These are phyloP conservation scores for Erysimum cheiranthoides DNA, from an alignment of 345 rosid species.

Conservation along the genomic window DNA sequence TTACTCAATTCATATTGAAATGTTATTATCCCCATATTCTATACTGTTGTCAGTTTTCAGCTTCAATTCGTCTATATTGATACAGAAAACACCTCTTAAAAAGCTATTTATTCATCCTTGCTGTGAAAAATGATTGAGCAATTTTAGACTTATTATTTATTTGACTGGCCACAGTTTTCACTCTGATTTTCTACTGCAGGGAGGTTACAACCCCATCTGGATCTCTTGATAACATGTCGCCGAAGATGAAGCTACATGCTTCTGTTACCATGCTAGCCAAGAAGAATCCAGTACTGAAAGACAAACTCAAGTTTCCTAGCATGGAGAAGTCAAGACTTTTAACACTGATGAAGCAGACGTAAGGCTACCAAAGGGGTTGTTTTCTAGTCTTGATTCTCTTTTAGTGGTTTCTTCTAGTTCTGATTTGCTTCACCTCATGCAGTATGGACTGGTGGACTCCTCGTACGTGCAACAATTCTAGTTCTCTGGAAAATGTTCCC, in stretches of 20 bases:
- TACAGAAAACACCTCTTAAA: neutral
- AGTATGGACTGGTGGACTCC: constrained; percentile 54
- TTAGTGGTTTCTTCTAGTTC: constrained; percentile 17
- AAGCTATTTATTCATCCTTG: neutral
- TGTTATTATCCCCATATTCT: neutral
- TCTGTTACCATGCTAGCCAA: constrained; percentile 41
- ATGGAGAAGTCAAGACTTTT: constrained; percentile 49
- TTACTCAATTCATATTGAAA: neutral
- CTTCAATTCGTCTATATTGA: neutral
- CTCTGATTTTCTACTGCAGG: constrained; percentile 41
- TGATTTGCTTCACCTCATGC: constrained; percentile 34
- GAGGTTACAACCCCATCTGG: constrained; percentile 22
- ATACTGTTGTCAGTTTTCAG: neutral
- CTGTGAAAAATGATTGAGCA: constrained; percentile 18
- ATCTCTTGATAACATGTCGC: constrained; percentile 32
- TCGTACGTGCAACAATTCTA: constrained; percentile 30
- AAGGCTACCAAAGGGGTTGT: constrained; percentile 28
- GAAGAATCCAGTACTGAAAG: constrained; percentile 47
- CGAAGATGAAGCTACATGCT: constrained; percentile 22
- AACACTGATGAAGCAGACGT: constrained; percentile 43
- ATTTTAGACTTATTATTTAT: constrained; percentile 7
- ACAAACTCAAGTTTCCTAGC: constrained; percentile 45
- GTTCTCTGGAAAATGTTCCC: constrained; percentile 46
- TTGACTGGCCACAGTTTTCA: constrained; percentile 11
- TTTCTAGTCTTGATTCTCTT: constrained; percentile 17